phyloP scores from a whole-genome alignment of 257 asterid species.

The Nicotiana attenuata region DNA sequence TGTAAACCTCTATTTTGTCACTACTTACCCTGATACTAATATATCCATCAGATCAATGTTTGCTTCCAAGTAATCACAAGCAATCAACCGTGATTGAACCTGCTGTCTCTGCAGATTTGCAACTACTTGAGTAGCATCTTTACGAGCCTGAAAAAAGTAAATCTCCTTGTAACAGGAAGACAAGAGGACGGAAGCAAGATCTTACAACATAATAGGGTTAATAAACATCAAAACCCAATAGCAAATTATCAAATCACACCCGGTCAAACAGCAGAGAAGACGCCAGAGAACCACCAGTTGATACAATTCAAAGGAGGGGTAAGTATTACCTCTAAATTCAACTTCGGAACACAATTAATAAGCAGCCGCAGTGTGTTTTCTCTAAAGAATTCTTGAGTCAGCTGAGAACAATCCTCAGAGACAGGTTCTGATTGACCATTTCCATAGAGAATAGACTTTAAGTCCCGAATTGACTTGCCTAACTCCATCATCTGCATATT shows the following conservation, averaged over 20 bases:
- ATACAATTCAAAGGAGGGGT: background rate
- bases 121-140: constrained; percentile 95
- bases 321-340: constrained; percentile 49
- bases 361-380: constrained; percentile 57
- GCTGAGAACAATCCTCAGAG: constrained; percentile 53
- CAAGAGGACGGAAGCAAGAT: background rate
- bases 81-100: constrained; percentile 90
- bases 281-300: background rate
- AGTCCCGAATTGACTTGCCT: constrained; percentile 43
- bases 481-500: constrained; percentile 39
- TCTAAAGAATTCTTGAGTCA: constrained; percentile 61
- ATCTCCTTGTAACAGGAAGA: constrained; percentile 1
- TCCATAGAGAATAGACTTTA: constrained; percentile 60
- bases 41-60: constrained; percentile 85
- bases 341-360: constrained; percentile 49
- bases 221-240: background rate
- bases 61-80: constrained; percentile 90
- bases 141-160: constrained; percentile 63
- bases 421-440: constrained; percentile 61
- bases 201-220: background rate
- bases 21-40: constrained; percentile 66
- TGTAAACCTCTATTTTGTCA: background rate
- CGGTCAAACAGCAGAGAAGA: background rate
- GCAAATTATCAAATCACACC: background rate
- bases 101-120: constrained; percentile 98